phyloP scores from a whole-genome alignment of 148 eudicot species.

The Cornus kousa region DNA sequence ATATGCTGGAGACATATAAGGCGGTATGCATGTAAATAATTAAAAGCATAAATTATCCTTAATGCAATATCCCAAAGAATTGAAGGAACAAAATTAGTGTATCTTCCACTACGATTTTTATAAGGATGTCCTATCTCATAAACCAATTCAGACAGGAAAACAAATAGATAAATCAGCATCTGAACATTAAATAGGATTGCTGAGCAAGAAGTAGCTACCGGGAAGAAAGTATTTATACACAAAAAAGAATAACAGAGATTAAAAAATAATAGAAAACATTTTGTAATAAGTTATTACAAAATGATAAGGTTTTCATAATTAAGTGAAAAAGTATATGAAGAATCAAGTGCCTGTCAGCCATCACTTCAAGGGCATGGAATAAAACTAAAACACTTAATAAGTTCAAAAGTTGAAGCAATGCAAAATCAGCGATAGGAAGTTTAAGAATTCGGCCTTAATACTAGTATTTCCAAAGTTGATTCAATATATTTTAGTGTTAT shows the following conservation, averaged over 20 bases:
- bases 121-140: background rate
- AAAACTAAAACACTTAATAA: background rate
- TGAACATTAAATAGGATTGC: background rate
- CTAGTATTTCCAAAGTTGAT: too few relatives aligned
- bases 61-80: background rate
- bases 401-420: too few relatives aligned
- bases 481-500: background rate
- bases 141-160: background rate
- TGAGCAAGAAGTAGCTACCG: background rate
- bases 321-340: background rate
- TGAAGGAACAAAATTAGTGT: background rate
- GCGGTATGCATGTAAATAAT: background rate
- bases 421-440: background rate
- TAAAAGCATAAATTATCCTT: background rate
- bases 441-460: too few relatives aligned
- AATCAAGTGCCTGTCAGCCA: background rate
- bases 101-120: too few relatives aligned
- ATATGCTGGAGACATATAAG: background rate
- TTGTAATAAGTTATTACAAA: too few relatives aligned
- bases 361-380: background rate
- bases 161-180: background rate
- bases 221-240: background rate
- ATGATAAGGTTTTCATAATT: too few relatives aligned
- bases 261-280: too few relatives aligned
- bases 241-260: background rate